Conservation (phyloP, 1,139 yeast species). For the Ogataea hybrid region DNA sequence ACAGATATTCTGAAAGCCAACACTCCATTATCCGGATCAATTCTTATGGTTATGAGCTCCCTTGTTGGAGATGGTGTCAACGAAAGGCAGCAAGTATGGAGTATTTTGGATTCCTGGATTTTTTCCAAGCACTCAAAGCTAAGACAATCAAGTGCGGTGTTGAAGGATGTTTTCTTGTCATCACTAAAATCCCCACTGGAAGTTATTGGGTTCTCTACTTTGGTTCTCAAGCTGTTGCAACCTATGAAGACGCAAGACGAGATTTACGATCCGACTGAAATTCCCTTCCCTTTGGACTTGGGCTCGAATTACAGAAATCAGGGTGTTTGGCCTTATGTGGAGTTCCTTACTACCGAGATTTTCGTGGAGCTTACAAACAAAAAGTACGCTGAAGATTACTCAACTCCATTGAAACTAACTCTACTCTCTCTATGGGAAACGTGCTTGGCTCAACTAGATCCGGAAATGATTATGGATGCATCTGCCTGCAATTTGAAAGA, state of each 20-base stretch:
- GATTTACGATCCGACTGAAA: constrained; percentile 39
- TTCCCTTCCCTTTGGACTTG: constrained; percentile 63
- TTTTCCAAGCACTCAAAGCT: too few species aligned
- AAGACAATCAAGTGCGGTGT: too few species aligned
- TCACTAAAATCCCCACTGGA: constrained; percentile 48
- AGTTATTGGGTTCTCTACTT: constrained; percentile 59
- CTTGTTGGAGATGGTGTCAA: too few species aligned
- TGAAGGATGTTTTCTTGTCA: too few species aligned
- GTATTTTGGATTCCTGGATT: too few species aligned
- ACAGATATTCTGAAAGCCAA: too few species aligned
- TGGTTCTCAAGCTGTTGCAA: constrained; percentile 43
- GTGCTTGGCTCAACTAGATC: constrained; percentile 63
- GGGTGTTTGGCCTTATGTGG: constrained; percentile 82
- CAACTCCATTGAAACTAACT: constrained; percentile 48
- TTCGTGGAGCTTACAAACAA: constrained; percentile 46
- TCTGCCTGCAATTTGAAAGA: constrained; percentile 46
- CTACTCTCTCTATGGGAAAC: constrained; percentile 50
- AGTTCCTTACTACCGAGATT: constrained; percentile 65
- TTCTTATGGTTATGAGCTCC: too few species aligned
- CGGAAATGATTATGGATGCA: constrained; percentile 53
- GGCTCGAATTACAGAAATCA: constrained; percentile 61
- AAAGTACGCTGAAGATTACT: constrained; percentile 36
- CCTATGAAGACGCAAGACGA: constrained; percentile 27
- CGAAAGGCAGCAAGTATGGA: too few species aligned
- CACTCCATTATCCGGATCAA: too few species aligned